Evolutionary conservation across 1,284 basidiomycete species (phyloP).

Genomic region (Chalciporus sp.): DNA sequence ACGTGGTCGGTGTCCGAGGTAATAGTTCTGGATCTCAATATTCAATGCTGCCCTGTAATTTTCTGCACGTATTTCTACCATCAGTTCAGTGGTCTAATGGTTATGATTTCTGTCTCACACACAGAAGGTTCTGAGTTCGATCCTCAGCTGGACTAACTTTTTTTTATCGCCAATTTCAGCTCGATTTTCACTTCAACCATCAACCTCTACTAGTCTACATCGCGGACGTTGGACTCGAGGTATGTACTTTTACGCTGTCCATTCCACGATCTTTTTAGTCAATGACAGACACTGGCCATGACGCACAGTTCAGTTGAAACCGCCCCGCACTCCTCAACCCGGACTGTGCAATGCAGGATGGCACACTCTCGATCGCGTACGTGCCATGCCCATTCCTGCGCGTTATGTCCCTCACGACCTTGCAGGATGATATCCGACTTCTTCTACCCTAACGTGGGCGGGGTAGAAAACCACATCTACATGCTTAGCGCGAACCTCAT

Average conservation of each 20-base stretch:
- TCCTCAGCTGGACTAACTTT: conserved; percentile 54
- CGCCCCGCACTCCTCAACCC: neutral
- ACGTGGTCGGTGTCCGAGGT: too few relatives aligned
- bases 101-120: conserved; percentile 66
- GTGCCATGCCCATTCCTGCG: neutral
- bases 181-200: too few relatives aligned
- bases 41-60: too few relatives aligned
- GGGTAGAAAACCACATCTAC: conserved; percentile 97
- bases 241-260: neutral
- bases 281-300: neutral
- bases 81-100: conserved; percentile 61
- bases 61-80: too few relatives aligned
- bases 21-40: too few relatives aligned
- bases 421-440: conserved; percentile 94
- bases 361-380: conserved; percentile 32
- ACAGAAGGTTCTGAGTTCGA: conserved; percentile 69
- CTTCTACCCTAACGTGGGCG: conserved; percentile 93
- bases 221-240: too few relatives aligned
- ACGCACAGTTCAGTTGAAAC: neutral
- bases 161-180: conserved; percentile 3
- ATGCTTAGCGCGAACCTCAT: conserved; percentile 88
- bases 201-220: too few relatives aligned
- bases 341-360: conserved; percentile 26
- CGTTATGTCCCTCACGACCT: neutral
- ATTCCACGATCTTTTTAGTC: neutral